Evolutionary conservation across 2,329 filamentous ascomycete genomes (phyloP), one percentile per base, ranked within the genome.

Genomic region (Ascochyta pisi): DNA sequence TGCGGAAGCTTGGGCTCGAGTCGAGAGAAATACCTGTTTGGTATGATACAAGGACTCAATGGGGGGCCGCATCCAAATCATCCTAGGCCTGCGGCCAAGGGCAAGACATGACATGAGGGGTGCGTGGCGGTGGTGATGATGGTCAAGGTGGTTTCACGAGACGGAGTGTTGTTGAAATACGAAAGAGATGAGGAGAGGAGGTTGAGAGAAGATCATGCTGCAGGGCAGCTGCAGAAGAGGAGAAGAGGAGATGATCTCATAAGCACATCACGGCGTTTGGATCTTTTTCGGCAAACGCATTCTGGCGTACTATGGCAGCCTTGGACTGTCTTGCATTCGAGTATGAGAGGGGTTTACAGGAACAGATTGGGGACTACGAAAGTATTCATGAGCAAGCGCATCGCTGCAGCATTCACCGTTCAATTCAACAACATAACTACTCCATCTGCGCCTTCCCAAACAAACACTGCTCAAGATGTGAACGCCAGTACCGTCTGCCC

Each of bases 51-150:
- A 23, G 53, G 53, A 6, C 37, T 56, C 24, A 56, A 56, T 43
- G 53, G 53, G 38, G 53, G 53, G 12, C 53, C 53, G 34, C 53
- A 56, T 46, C 42, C 53, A 29, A 56, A 56, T 51, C 53, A 56
- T 43, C 53, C 53, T 26, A 46, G 44, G 22, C 31, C 26, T 31
- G 44, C 31, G 42, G 41, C 47, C n/a, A 44, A 43, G 35, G 53
- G 47, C 26, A 56, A 51, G 48, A 56, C 53, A 56, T 56, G 47
- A 56, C 47, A 51, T 43, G 16, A 51, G 47, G 26, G 42, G 42
- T 39, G n/a, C 15, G 16, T 26, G 39, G 39, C 8, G 35, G 23
- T 38, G 35, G 34, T 7, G n/a, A 19, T 19, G 19, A 19, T 19
- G 19, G 19, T 19, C 19, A 3, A 3, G 19, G 37, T 26, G 3